Base-by-base conservation (phyloP, 148 eudicot species). In the Simmondsia chinensis region DNA sequence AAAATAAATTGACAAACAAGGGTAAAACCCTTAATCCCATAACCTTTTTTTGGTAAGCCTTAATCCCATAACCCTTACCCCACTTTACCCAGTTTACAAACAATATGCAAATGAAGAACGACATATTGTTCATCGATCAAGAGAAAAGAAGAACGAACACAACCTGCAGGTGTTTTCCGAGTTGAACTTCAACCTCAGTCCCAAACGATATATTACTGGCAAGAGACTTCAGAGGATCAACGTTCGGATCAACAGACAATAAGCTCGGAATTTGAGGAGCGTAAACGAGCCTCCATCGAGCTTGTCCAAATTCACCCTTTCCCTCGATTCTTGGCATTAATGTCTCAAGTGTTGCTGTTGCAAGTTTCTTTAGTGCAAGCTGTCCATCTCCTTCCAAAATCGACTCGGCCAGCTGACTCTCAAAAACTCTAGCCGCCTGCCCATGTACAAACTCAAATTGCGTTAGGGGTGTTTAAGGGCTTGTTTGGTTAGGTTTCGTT, bases 351-450 rank as follows among this genome's bases (percentile, higher is more conserved):
- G 99, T 93, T 50, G 99, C 85, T 58, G 99, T 86, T 4, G 99
- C 99, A 50, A 93, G 99, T 75, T 93, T 93, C 75, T 93, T 80
- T 47, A 93, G 79, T 54, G 99, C 99, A 64, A 93, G 96, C 64
- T 93, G 99, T 24, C 99, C 99, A 59, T 86, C 80, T 35, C 99
- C 87, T 76, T 86, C 96, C 50, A 93, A 64, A 42, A 93, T 93
- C 32, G 99, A 93, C 71, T 93, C 94, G 31, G 99, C 99, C 50
- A 93, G 54, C 62, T 93, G 89, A 61, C 94, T 86, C 63, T 87
- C 96, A 59, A 93, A 93, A 42, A 93, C 96, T 71, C 99, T 70
- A 62, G 99, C 99, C 55, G 99, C 99, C 99, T 93, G 63, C 33
- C 44, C 17, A 33, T 31, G 18, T 37, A 16, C n/a, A n/a, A n/a